Conservation (phyloP, 306 rosid species). For the Mimosa bimucronata region DNA sequence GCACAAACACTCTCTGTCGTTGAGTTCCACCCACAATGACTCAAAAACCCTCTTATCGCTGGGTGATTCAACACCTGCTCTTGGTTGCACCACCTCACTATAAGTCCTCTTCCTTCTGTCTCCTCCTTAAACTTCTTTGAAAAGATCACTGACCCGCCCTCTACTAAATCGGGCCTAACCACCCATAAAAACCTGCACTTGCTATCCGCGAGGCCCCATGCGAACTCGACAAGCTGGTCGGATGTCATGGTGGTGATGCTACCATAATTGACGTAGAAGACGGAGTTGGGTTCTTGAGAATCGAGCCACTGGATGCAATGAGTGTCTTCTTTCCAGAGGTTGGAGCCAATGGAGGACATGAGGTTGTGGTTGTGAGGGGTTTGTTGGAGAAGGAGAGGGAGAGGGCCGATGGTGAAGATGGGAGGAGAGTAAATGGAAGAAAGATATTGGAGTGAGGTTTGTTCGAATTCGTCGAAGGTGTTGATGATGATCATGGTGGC, state of each 20-base stretch:
- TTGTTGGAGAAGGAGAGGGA: too few species aligned
- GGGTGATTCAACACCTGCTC: conserved; percentile 33
- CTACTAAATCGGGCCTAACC: conserved; percentile 35
- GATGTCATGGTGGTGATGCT: conserved; percentile 31
- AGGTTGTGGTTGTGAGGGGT: not conserved
- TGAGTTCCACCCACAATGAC: conserved; percentile 26
- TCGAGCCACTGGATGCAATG: conserved; percentile 30
- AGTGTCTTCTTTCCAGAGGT: conserved; percentile 39
- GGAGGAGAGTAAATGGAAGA: too few species aligned
- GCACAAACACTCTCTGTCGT: conserved; percentile 16
- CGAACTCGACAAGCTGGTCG: conserved; percentile 35
- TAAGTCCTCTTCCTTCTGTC: conserved; percentile 19
- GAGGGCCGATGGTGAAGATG: too few species aligned
- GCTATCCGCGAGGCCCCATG: conserved; percentile 38
- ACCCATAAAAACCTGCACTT: too few species aligned
- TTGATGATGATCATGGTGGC: conserved; percentile 21
- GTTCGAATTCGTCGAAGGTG: conserved; percentile 39
- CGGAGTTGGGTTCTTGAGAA: conserved; percentile 21
- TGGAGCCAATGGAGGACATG: not conserved
- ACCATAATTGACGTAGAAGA: conserved; percentile 27
- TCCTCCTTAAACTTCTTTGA: not conserved
- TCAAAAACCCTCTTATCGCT: conserved; percentile 2
- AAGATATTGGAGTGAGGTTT: not conserved
- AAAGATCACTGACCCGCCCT: conserved; percentile 20
- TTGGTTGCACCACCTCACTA: conserved; percentile 37